Evolutionary conservation across 345 rosid species (phyloP).

Genomic region (Clausena lansium): DNA sequence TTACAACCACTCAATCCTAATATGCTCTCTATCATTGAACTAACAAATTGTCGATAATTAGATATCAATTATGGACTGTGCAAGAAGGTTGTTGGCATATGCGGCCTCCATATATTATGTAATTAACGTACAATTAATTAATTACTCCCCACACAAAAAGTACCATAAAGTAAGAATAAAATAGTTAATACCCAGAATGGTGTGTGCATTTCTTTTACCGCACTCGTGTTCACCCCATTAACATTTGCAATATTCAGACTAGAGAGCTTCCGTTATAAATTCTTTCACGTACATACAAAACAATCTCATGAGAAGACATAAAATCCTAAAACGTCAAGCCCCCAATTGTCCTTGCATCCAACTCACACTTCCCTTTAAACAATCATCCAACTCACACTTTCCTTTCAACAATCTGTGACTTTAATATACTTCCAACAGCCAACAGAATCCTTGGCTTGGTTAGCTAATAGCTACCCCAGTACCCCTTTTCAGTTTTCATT

Average conservation of each 20-base stretch:
- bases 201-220: not conserved
- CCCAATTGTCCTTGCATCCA: not conserved
- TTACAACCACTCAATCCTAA: not conserved
- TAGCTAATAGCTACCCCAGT: too few species aligned
- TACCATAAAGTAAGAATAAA: not conserved
- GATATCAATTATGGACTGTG: not conserved
- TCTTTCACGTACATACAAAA: conserved; percentile 14
- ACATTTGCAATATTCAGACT: not conserved
- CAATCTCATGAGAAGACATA: not conserved
- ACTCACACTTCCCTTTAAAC: not conserved
- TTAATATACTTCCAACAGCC: conserved; percentile 5
- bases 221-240: not conserved
- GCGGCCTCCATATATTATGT: not conserved
- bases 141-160: not conserved
- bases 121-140: not conserved
- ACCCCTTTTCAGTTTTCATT: not conserved
- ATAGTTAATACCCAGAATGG: not conserved
- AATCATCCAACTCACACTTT: not conserved
- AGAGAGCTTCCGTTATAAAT: not conserved
- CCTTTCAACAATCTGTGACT: not conserved
- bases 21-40: not conserved
- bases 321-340: not conserved
- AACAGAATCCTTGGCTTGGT: not conserved
- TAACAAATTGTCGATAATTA: not conserved
- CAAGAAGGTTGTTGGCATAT: not conserved